phyloP scores from a whole-genome alignment of 1,139 yeast species.

The Zygoascus meyerae region DNA sequence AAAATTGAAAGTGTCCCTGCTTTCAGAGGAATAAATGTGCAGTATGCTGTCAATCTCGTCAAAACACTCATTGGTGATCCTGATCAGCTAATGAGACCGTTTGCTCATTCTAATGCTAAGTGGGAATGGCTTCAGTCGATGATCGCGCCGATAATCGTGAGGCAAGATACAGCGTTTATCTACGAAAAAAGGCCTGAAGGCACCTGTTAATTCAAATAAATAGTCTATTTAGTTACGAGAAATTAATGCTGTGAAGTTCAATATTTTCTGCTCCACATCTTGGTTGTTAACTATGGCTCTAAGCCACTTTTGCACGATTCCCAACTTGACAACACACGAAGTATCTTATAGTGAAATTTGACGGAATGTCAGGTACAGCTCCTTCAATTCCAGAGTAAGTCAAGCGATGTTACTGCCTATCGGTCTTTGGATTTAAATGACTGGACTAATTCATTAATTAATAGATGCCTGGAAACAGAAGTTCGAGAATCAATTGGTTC shows the following conservation, averaged over 20 bases:
- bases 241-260: background rate
- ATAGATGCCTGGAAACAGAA: conserved; percentile 41
- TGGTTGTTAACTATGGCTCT: background rate
- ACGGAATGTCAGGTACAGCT: conserved; percentile 9
- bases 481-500: conserved; percentile 48
- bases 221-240: too few relatives aligned
- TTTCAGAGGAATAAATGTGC: conserved; percentile 34
- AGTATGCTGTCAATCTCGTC: conserved; percentile 1
- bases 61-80: background rate
- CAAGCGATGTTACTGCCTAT: background rate
- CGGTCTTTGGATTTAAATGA: background rate
- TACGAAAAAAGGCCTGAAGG: conserved; percentile 11
- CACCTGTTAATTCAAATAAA: too few relatives aligned
- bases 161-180: conserved; percentile 11
- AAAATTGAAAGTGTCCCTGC: conserved; percentile 35
- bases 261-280: background rate
- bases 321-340: conserved; percentile 6
- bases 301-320: conserved; percentile 1
- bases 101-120: background rate
- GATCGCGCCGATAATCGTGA: background rate
- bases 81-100: background rate
- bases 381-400: conserved; percentile 34
- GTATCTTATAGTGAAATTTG: background rate
- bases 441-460: conserved; percentile 3
- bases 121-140: background rate